A percentile compares a stretch with the other conserved stretches of the same genome.
These are phyloP conservation scores for Verticillium tricorpus DNA, from an alignment of 2,329 filamentous ascomycete species.

Conservation along the genomic window DNA sequence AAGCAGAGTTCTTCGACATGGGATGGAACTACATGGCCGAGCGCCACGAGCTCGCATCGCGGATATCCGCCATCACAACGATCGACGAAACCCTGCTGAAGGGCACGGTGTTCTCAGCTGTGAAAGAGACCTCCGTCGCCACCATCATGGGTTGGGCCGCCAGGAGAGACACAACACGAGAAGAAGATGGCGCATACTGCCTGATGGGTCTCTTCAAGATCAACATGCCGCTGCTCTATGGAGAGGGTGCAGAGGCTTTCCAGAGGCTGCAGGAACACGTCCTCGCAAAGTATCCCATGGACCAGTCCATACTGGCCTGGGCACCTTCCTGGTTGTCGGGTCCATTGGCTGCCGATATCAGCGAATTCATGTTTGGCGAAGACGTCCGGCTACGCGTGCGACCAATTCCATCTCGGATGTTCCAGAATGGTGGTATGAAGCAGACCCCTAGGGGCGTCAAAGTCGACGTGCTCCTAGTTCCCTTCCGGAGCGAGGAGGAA, in stretches of 20 bases:
- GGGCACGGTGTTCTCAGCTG: not conserved
- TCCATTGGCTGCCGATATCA: not conserved
- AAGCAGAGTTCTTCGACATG: slow-evolving; percentile 18
- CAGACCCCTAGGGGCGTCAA: not conserved
- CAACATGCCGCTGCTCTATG: slow-evolving; percentile 26
- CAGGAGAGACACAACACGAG: slow-evolving; percentile 16
- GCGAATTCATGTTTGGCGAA: not conserved
- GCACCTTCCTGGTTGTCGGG: not conserved
- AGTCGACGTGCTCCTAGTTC: not conserved
- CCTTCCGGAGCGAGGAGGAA: not conserved
- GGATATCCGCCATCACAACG: slow-evolving; percentile 21
- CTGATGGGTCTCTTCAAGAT: slow-evolving; percentile 26
- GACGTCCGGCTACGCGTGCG: not conserved
- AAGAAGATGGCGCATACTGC: slow-evolving; percentile 26
- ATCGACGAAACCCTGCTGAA: slow-evolving; percentile 14
- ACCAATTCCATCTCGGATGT: not conserved
- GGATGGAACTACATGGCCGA: slow-evolving; percentile 5
- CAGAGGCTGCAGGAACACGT: slow-evolving; percentile 18
- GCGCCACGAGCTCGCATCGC: slow-evolving; percentile 8
- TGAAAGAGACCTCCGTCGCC: slow-evolving; percentile 9
- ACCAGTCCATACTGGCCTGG: slow-evolving; percentile 19
- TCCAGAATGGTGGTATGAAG: not conserved
- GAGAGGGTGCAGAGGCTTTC: slow-evolving; percentile 20
- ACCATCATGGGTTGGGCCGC: slow-evolving; percentile 26
- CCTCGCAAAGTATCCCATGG: slow-evolving; percentile 14